Evolutionary conservation across 2,329 filamentous ascomycete genomes (phyloP), one percentile per base, ranked within the genome.

Genomic region (Emmonsiellopsis sp.): DNA sequence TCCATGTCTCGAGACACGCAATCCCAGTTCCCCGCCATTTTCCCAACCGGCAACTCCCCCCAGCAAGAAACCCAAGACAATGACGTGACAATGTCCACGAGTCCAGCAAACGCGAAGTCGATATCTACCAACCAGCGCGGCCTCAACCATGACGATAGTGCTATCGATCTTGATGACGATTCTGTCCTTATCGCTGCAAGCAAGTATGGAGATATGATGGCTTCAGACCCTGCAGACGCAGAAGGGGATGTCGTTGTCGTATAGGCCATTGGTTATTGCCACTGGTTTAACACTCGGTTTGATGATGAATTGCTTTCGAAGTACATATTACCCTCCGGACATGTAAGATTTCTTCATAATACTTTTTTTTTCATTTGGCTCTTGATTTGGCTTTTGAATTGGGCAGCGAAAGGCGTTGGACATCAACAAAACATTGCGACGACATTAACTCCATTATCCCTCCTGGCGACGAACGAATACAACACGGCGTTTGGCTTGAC

Each of bases 61-160:
- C 7, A 11, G 15, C n/a, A 34, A 46, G 16, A 46, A 13, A 11
- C 16, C 26, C 44, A 34, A 34, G n/a, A 8, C 16, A 15, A 16
- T 13, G 9, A 11, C 34, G 31, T 11, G 10, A 20, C 38, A 11
- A 51, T 35, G n/a, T 34, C 41, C 2, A 7, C 10, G 9, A 45
- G 3, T 8, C 40, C 41, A 9, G 32, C 37, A 6, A 40, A 41
- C 10, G 32, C 13, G 5, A 45, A 45, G 11, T 16, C 31, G 31
- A 37, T 13, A 16, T 30, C 50, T 5, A 32, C 45, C 0, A 38
- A 3, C 26, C 26, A 45, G 35, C 40, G 16, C n/a, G 30, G 11
- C n/a, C 16, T 45, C 9, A 70, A 69, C 55, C 70, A 85, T 56
- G 86, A 89, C 59, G 86, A 89, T 59, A 89, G 86, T 62, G 86